Conservation (phyloP, 164 flowering plant species). For the Umbilicus rupestris region DNA sequence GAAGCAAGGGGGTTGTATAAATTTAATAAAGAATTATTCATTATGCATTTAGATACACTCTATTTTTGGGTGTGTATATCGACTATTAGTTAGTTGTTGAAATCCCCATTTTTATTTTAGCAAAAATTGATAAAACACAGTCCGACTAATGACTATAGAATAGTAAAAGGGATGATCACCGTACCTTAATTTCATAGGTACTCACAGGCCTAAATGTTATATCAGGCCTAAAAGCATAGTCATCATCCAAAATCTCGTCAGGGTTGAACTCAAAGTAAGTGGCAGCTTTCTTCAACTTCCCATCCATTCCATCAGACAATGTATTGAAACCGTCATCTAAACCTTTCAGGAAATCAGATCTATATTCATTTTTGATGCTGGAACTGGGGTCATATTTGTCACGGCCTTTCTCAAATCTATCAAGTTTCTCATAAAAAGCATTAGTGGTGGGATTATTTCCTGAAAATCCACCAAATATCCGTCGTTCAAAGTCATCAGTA, state of each 20-base stretch:
- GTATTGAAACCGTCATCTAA: slow-evolving; percentile 41
- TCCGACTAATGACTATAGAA: no score
- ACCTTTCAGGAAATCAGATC: slow-evolving; percentile 21
- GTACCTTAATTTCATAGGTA: slow-evolving; percentile 47
- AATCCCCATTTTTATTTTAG: no score
- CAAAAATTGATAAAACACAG: no score
- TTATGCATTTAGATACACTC: background rate
- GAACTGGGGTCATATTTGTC: slow-evolving; percentile 21
- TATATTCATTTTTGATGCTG: slow-evolving; percentile 9
- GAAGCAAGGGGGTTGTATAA: no score
- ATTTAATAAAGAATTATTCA: background rate
- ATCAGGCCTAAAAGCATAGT: slow-evolving; percentile 62
- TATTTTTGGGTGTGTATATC: no score
- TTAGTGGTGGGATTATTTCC: slow-evolving; percentile 21
- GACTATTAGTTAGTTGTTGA: no score
- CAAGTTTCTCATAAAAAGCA: slow-evolving; percentile 41
- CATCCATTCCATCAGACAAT: slow-evolving; percentile 66
- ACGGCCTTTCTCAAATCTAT: slow-evolving; percentile 30
- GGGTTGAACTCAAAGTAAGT: slow-evolving; percentile 37
- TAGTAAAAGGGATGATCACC: background rate
- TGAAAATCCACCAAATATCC: slow-evolving; percentile 33
- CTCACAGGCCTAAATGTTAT: slow-evolving; percentile 21
- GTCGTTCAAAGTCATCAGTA: slow-evolving; percentile 52
- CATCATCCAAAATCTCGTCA: slow-evolving; percentile 37
- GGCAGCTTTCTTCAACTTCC: slow-evolving; percentile 61